Evolutionary conservation across 1,139 yeast genomes (phyloP).

Genomic region (Arxiozyma slooffiae): DNA sequence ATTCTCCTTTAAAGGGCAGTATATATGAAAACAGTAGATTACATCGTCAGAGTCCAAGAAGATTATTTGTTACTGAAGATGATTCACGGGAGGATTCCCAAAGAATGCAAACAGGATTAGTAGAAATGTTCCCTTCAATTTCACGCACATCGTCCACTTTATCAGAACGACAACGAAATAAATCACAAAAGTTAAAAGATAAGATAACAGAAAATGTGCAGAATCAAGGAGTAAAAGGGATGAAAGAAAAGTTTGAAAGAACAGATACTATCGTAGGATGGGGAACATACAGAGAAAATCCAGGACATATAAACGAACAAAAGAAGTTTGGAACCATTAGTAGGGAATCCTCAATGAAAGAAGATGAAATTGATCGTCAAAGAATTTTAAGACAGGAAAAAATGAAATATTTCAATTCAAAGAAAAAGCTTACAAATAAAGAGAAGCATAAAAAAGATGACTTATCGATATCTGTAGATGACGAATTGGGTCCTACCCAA

Average conservation of each 20-base stretch:
- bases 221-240: neutral
- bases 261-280: constrained; percentile 24
- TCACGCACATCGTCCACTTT: neutral
- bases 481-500: constrained; percentile 34
- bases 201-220: neutral
- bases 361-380: constrained; percentile 11
- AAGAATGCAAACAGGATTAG: neutral
- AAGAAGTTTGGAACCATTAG: neutral
- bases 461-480: constrained; percentile 8
- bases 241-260: constrained; percentile 11
- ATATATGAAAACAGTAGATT: neutral
- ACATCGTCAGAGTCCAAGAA: constrained; percentile 2
- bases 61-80: constrained; percentile 5
- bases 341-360: neutral
- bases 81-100: constrained; percentile 1
- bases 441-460: constrained; percentile 10
- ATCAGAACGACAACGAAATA: neutral
- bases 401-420: constrained; percentile 17
- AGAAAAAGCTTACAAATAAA: constrained; percentile 3
- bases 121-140: neutral
- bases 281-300: constrained; percentile 13
- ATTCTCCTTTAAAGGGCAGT: neutral
- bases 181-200: neutral
- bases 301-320: neutral
- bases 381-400: constrained; percentile 25